Conservation (phyloP, 2,329 filamentous ascomycete genomes). For the Blastomyces silverae region DNA sequence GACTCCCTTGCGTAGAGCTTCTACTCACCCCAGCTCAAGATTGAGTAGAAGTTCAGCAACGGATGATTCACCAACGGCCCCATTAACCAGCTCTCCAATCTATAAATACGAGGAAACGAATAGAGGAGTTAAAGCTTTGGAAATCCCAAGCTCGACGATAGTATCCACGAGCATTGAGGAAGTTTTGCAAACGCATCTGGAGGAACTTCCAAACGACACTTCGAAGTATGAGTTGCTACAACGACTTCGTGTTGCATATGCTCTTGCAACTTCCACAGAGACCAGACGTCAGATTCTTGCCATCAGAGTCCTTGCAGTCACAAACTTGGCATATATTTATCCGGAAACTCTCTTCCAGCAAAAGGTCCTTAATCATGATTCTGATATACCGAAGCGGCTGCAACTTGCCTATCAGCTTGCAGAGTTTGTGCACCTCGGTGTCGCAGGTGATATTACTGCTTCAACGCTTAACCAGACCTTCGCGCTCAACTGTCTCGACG, state of each 20-base stretch:
- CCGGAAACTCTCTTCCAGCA: slow-evolving; percentile 75
- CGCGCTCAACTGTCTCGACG: slow-evolving; percentile 73
- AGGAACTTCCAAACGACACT: slow-evolving; percentile 62
- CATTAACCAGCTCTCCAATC: slow-evolving; percentile 34
- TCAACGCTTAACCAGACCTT: slow-evolving; percentile 74
- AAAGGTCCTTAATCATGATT: slow-evolving; percentile 78
- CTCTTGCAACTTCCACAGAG: slow-evolving; percentile 59
- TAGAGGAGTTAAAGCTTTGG: slow-evolving; percentile 51
- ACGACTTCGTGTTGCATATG: slow-evolving; percentile 74
- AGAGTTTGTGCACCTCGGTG: slow-evolving; percentile 79
- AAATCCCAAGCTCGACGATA: slow-evolving; percentile 52
- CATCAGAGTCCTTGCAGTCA: slow-evolving; percentile 76
- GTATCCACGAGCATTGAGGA: slow-evolving; percentile 35
- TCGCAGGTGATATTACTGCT: slow-evolving; percentile 59
- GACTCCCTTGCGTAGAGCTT: slow-evolving; percentile 65
- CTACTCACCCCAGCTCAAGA: slow-evolving; percentile 48
- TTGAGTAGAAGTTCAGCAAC: slow-evolving; percentile 41
- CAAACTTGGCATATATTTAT: slow-evolving; percentile 86
- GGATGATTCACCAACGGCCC: slow-evolving; percentile 47
- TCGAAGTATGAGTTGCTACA: slow-evolving; percentile 75
- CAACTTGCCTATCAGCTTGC: slow-evolving; percentile 89
- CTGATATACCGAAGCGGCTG: slow-evolving; percentile 78
- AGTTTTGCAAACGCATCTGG: slow-evolving; percentile 40
- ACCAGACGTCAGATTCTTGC: slow-evolving; percentile 69
- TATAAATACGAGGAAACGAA: slow-evolving; percentile 34